Conservation (phyloP, 2,329 filamentous ascomycete species). For the Fusarium tjaetaba region DNA sequence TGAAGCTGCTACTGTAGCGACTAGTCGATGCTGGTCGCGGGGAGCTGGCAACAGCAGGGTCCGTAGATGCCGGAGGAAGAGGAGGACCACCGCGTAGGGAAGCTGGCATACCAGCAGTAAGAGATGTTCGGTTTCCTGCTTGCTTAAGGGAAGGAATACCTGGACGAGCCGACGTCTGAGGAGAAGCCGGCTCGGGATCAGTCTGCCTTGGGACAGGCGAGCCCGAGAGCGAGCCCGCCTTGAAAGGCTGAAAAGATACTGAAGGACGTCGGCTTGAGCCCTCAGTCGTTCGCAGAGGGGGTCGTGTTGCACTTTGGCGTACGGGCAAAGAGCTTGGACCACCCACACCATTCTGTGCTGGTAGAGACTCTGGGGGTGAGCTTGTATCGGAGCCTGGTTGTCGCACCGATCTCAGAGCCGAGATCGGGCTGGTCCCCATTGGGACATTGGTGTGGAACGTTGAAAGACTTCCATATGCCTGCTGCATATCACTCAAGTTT, state of each 20-base stretch:
- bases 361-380: slow-evolving; percentile 65
- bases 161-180: slow-evolving; percentile 60
- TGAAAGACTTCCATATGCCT: slow-evolving; percentile 88
- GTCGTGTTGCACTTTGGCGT: slow-evolving; percentile 46
- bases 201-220: slow-evolving; percentile 71
- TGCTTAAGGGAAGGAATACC: slow-evolving; percentile 60
- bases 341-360: slow-evolving; percentile 56
- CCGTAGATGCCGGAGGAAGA: slow-evolving; percentile 57
- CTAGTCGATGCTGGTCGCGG: slow-evolving; percentile 82
- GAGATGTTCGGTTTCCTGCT: slow-evolving; percentile 74
- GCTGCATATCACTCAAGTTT: slow-evolving; percentile 69
- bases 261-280: slow-evolving; percentile 76
- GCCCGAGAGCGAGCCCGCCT: slow-evolving; percentile 91
- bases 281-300: slow-evolving; percentile 60
- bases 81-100: slow-evolving; percentile 76
- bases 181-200: slow-evolving; percentile 66
- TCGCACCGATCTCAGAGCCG: slow-evolving; percentile 78
- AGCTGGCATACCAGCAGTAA: slow-evolving; percentile 79
- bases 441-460: slow-evolving; percentile 87
- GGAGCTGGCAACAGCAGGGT: slow-evolving; percentile 76
- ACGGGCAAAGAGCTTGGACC: slow-evolving; percentile 66
- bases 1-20: slow-evolving; percentile 94
- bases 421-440: slow-evolving; percentile 85
- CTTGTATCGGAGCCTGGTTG: slow-evolving; percentile 69
- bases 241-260: slow-evolving; percentile 94